Evolutionary conservation across 345 rosid species (phyloP), one percentile per base, ranked within the genome.

Genomic region (Acer saccharum): DNA sequence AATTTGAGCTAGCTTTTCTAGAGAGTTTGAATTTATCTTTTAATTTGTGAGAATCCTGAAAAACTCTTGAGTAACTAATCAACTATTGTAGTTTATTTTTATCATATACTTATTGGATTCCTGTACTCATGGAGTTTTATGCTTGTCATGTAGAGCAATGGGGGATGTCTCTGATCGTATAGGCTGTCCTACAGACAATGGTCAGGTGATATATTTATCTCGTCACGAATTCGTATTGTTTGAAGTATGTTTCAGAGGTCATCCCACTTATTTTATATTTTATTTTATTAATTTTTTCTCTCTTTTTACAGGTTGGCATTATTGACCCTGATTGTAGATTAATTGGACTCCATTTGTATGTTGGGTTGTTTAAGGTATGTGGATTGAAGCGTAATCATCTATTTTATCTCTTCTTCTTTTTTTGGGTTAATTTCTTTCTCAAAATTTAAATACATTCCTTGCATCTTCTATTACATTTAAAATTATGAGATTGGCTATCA

Each of bases 81-180:
- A n/a, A n/a, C 27, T 41, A 2, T 35, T 77, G 44, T n/a, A 60
- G 52, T 66, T 13, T 12, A 2, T 71, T 18, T 6, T 23, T 62
- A 23, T 8, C 75, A 55, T 35, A 39, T 14, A 10, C 73, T 10
- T 52, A 10, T 69, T 9, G 3, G 7, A 65, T 65, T 80, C 50
- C 58, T 65, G 32, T 21, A 55, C 60, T 75, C 69, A 74, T 16
- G 13, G 69, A 18, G 44, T 65, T 55, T 25, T 73, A 3, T 29
- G n/a, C 7, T 77, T 69, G 21, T 76, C 12, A 8, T 89, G 76
- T 76, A 94, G 95, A 76, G 97, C 97, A 52, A 96, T 90, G 97
- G 94, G 98, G 68, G 98, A 94, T 90, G 97, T 94, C 57, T 92
- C 97, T n/a, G 98, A 96, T 77, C 90, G 92, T 55, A 90, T 92